Conservation (phyloP, 2,329 filamentous ascomycete species). For the Nigrospora osmanthi region DNA sequence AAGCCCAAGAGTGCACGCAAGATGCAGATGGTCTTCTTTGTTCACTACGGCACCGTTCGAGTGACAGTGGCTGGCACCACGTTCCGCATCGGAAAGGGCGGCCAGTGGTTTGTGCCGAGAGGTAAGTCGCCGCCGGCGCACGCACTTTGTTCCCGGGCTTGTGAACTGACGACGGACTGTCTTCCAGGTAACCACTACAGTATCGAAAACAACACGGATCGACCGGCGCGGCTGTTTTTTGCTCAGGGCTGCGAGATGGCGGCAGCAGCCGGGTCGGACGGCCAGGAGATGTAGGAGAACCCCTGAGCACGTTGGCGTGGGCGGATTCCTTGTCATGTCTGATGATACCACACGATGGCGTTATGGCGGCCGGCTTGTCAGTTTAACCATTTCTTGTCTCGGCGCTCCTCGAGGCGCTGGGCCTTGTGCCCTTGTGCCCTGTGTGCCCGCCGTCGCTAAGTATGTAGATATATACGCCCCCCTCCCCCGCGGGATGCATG, state of each 20-base stretch:
- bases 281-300: slow-evolving; percentile 7
- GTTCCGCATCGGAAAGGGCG: slow-evolving; percentile 81
- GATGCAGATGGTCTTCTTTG: slow-evolving; percentile 97
- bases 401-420: no score
- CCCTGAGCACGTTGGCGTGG: neutral
- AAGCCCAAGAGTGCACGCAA: slow-evolving; percentile 84
- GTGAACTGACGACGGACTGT: no score
- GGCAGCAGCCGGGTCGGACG: slow-evolving; percentile 15
- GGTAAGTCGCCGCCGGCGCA: slow-evolving; percentile 48
- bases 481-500: no score
- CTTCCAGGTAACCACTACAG: slow-evolving; percentile 81
- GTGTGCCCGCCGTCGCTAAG: no score
- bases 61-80: slow-evolving; percentile 68
- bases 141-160: slow-evolving; percentile 1
- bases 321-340: no score
- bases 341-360: no score
- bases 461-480: no score
- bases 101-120: slow-evolving; percentile 90
- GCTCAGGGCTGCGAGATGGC: slow-evolving; percentile 69
- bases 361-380: no score
- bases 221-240: slow-evolving; percentile 78
- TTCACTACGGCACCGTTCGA: slow-evolving; percentile 73
- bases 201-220: slow-evolving; percentile 72
- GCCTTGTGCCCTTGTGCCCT: no score
- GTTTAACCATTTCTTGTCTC: no score